Conservation (phyloP, 202 grass and related monocot species). For the Dendrocalamus latiflorus region DNA sequence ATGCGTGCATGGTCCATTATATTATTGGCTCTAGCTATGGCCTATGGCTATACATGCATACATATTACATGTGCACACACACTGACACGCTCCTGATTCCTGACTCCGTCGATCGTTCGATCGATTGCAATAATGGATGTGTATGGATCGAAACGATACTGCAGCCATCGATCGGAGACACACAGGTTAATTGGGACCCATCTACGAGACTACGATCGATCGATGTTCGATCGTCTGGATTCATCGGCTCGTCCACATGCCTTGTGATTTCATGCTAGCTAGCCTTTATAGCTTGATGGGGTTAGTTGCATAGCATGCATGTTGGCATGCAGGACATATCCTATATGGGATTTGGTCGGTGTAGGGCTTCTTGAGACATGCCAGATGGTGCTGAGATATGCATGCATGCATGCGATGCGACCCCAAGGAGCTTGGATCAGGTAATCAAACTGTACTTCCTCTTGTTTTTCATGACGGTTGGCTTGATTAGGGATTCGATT, state of each 20-base stretch:
- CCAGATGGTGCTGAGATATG: neutral
- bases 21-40: no score
- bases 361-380: neutral
- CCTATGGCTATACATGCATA: no score
- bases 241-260: neutral
- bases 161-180: neutral
- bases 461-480: neutral
- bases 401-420: neutral
- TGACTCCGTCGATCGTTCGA: neutral
- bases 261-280: neutral
- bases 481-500: neutral
- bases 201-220: neutral
- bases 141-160: neutral
- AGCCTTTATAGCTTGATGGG: neutral
- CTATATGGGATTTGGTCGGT: neutral
- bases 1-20: neutral
- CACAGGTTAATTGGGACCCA: neutral
- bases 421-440: neutral
- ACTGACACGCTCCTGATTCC: neutral
- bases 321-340: neutral
- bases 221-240: neutral
- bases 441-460: neutral
- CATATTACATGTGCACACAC: neutral
- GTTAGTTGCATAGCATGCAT: neutral
- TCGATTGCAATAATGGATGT: neutral